Conservation (phyloP, 495 filamentous ascomycete genomes). For the Diplogelasinospora grovesii region DNA sequence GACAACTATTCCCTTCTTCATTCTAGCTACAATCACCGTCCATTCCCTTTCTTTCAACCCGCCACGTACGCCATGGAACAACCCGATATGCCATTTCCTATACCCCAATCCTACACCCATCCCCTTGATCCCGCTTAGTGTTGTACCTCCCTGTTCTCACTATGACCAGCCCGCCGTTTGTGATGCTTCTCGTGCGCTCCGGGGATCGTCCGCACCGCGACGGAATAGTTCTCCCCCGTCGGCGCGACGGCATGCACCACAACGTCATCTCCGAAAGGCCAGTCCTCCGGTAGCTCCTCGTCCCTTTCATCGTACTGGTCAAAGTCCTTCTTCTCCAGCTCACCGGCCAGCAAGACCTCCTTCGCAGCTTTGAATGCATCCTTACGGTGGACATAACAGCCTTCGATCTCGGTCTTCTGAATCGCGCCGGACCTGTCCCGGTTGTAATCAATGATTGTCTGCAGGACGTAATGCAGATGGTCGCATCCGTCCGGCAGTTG, state of each 20-base stretch:
- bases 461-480: constrained; percentile 36
- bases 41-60: too few relatives aligned
- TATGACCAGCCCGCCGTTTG: too few relatives aligned
- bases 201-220: constrained; percentile 25
- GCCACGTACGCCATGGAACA: too few relatives aligned
- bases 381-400: constrained; percentile 24
- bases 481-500: constrained; percentile 18
- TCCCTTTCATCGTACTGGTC: constrained; percentile 34
- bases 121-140: too few relatives aligned
- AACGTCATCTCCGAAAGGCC: constrained; percentile 42
- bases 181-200: constrained; percentile 15
- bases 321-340: constrained; percentile 21
- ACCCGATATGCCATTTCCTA: too few relatives aligned
- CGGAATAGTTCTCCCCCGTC: constrained; percentile 35
- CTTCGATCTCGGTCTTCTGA: constrained; percentile 33
- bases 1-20: too few relatives aligned
- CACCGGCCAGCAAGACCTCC: constrained; percentile 16
- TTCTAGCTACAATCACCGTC: too few relatives aligned
- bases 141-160: too few relatives aligned
- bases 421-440: constrained; percentile 23
- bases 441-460: constrained; percentile 35
- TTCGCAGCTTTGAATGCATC: constrained; percentile 27
- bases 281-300: constrained; percentile 10
- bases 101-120: too few relatives aligned
- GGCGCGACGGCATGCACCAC: constrained; percentile 35